Evolutionary conservation across 306 rosid species (phyloP).

Genomic region (Trichosanthes truncata): DNA sequence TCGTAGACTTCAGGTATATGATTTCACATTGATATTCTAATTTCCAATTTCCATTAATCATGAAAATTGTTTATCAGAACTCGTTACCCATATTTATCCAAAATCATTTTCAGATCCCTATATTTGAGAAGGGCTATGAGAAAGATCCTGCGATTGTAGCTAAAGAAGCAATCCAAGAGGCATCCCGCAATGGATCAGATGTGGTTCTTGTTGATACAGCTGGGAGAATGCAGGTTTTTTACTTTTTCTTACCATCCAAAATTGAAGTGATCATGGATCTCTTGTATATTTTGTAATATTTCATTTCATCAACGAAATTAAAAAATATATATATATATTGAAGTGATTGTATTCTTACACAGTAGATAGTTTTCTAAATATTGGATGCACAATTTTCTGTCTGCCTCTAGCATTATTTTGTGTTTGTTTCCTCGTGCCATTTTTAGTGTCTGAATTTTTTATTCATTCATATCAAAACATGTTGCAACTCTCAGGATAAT

Average conservation of each 20-base stretch:
- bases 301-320: neutral
- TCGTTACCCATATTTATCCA: neutral
- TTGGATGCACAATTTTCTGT: neutral
- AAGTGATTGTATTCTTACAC: neutral
- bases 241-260: neutral
- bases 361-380: neutral
- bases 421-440: neutral
- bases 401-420: too few relatives aligned
- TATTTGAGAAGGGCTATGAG: constrained; percentile 95
- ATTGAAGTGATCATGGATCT: constrained; percentile 2
- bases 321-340: neutral
- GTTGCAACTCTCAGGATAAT: constrained; percentile 56
- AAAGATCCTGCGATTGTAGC: constrained; percentile 98
- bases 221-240: constrained; percentile 90
- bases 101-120: constrained; percentile 56
- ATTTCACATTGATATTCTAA: constrained; percentile 6
- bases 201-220: constrained; percentile 98
- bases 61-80: neutral
- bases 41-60: neutral
- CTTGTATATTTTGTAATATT: neutral
- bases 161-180: constrained; percentile 97
- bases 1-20: constrained; percentile 85
- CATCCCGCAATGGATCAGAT: constrained; percentile 81
- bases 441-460: neutral
- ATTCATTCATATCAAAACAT: neutral